Base-by-base conservation (phyloP, 441 rosid species). In the Aquilaria agallochum region DNA sequence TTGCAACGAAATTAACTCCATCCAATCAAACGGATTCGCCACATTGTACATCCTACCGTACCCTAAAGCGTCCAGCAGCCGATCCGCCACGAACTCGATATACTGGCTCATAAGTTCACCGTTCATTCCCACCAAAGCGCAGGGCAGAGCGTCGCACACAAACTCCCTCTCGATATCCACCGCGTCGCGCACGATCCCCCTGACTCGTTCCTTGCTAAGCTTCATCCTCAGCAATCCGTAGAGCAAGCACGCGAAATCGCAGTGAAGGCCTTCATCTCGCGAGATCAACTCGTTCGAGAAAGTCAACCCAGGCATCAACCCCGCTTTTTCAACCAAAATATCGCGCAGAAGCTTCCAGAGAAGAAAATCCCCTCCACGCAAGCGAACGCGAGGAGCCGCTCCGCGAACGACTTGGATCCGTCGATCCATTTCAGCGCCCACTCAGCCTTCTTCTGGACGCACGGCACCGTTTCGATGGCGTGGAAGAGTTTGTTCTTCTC, bases 111-210 rank as follows among this genome's bases (percentile, higher is more conserved):
- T 86, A 30, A 86, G 51, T 2, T 63, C 79, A 0, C 78, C 46
- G 4, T 86, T 86, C 89, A 86, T 86, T 58, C 92, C 89, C 0
- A 86, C 89, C 62, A 86, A 73, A 27, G 87, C 86, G 71, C 87
- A 81, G 0, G 92, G 89, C 3, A 86, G 84, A 33, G 92, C 89
- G 53, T 82, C 86, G 51, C 89, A 83, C 0, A 86, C 83, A 56
- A 86, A 86, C 70, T 86, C 86, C 67, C 82, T 72, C 70, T 86
- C 89, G 15, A 86, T 80, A 13, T 78, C 84, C 3, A 86, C 92
- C 0, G 92, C 87, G 11, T 86, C 84, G 49, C 68, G 54, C 1
- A 82, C 76, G 11, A 82, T 67, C 2, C 72, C 75, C 56, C 67
- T 73, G 64, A 82, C 82, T 3, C 84, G 73, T 72, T 79, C 79